Evolutionary conservation across 2,329 filamentous ascomycete species (phyloP).

Genomic region (Massarina eburnea): DNA sequence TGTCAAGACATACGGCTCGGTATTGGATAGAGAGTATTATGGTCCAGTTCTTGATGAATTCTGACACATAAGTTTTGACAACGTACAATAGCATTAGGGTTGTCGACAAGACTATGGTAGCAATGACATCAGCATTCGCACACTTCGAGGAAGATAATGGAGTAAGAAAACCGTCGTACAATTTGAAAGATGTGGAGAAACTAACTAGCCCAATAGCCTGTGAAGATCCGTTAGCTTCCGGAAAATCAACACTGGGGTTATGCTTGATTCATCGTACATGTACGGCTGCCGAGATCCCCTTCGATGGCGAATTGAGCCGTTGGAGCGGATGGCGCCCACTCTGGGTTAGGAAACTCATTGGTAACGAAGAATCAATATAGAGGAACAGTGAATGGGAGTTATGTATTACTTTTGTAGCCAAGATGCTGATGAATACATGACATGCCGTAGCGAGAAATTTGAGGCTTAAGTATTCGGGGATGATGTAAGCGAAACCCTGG

Average conservation of each 20-base stretch:
- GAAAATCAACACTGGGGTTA: neutral
- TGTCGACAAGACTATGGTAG: conserved; percentile 32
- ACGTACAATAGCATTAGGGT: conserved; percentile 32
- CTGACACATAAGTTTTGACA: neutral
- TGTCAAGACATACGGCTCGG: neutral
- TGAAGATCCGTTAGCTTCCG: neutral
- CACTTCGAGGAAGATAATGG: conserved; percentile 31
- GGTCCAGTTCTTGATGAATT: neutral
- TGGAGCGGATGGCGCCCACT: conserved; percentile 62
- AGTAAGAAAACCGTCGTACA: conserved; percentile 1
- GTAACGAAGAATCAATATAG: no score
- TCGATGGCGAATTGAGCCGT: conserved; percentile 65
- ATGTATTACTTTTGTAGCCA: no score
- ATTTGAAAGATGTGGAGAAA: conserved; percentile 49
- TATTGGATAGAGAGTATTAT: neutral
- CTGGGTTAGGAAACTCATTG: no score
- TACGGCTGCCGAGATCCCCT: conserved; percentile 62
- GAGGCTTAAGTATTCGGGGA: no score
- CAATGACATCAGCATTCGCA: conserved; percentile 19
- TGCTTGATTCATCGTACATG: conserved; percentile 48
- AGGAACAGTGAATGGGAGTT: no score
- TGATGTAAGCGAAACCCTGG: no score
- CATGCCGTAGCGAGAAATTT: no score
- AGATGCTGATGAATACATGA: no score
- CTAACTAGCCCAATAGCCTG: conserved; percentile 46